Evolutionary conservation across 345 rosid genomes (phyloP).

Genomic region (Aquilaria sinensis): DNA sequence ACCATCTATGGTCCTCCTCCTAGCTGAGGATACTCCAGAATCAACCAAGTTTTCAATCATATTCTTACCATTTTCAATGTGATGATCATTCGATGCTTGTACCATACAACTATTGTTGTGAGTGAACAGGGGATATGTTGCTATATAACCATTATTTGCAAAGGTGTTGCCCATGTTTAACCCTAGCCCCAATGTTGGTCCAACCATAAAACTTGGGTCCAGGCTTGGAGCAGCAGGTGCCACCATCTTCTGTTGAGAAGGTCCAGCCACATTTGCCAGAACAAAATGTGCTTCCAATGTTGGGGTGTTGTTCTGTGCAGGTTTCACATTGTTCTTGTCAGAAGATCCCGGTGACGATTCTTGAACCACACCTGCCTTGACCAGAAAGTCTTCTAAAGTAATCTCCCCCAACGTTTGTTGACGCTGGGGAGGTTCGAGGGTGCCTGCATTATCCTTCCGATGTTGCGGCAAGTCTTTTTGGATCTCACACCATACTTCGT

Average conservation of each 20-base stretch:
- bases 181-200: slow-evolving; percentile 24
- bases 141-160: slow-evolving; percentile 26
- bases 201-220: slow-evolving; percentile 27
- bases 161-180: slow-evolving; percentile 16
- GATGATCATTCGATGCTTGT: slow-evolving; percentile 25
- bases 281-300: slow-evolving; percentile 21
- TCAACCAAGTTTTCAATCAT: slow-evolving; percentile 19
- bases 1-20: slow-evolving; percentile 57
- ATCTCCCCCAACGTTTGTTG: slow-evolving; percentile 74
- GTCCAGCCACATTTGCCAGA: slow-evolving; percentile 19
- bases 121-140: slow-evolving; percentile 24
- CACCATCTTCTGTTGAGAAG: slow-evolving; percentile 9
- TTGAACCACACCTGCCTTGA: slow-evolving; percentile 79
- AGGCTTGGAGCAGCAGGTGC: slow-evolving; percentile 12
- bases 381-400: slow-evolving; percentile 77
- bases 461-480: slow-evolving; percentile 42
- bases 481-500: slow-evolving; percentile 83
- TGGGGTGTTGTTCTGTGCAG: slow-evolving; percentile 4
- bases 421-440: slow-evolving; percentile 24
- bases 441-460: slow-evolving; percentile 10
- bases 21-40: slow-evolving; percentile 24
- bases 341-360: slow-evolving; percentile 23
- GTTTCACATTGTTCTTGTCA: slow-evolving; percentile 1
- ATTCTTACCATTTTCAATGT: slow-evolving; percentile 26
- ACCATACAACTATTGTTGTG: slow-evolving; percentile 25